Evolutionary conservation across 2,329 filamentous ascomycete species (phyloP), one percentile per base, ranked within the genome.

Genomic region (Xylaria polymorpha): DNA sequence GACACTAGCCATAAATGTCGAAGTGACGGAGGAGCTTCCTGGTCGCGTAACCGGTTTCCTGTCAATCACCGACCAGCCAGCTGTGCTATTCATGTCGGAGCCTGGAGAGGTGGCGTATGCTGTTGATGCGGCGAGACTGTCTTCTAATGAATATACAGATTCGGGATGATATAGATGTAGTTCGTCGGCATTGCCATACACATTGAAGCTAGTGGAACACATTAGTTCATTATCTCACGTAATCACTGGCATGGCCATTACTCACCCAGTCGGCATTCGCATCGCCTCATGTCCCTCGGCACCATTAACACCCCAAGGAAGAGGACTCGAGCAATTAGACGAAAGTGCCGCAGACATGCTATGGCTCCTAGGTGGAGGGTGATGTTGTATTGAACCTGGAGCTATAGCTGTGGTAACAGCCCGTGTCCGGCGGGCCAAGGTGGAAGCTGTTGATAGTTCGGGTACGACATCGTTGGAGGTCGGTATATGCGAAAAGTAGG

Each of bases 281-380:
- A 78, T 69, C 35, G 69, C 67, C 12, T 77, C 76, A 14, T 67
- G 69, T 25, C 66, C 58, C 44, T 77, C 76, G n/a, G 73, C 62
- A 35, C 69, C 57, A 32, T 71, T 69, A 8, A 74, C 67, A 35
- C 70, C 67, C 77, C 76, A 78, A 3, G 75, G 68, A 67, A 77
- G 70, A 18, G 75, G 75, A 58, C 75, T 77, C 7, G 72, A 59
- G 55, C 75, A 74, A 60, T 66, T 72, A 7, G 77, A 74, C 20
- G 74, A 68, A 58, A 74, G 77, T 7, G 76, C 70, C 3, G 74
- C 72, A 4, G 75, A 75, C 59, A 77, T 77, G 72, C 77, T 78
- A 62, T 76, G 77, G 51, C 75, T 78, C 14, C 77, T 73, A 25
- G 56, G 62, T 12, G 59, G 64, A 20, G 69, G 20, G 9, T 73